phyloP scores from a whole-genome alignment of 768 basidiomycete genomes.

The Tubosaeta sp. region DNA sequence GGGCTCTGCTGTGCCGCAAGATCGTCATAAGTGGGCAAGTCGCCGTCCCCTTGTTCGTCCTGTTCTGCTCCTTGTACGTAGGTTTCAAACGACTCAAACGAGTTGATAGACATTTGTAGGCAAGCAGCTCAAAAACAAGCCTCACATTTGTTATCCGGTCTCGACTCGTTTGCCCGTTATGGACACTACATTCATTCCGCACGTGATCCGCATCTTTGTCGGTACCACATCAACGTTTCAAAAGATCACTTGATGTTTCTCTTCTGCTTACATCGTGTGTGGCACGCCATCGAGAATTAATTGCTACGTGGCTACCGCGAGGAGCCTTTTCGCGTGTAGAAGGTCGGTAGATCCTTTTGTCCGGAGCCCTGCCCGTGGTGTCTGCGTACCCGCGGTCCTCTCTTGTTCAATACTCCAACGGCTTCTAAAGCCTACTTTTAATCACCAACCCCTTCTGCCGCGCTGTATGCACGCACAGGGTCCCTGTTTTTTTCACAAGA shows the following conservation, averaged over 20 bases:
- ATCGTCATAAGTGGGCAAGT: slow-evolving; percentile 76
- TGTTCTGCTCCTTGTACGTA: slow-evolving; percentile 36
- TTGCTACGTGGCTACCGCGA: neutral
- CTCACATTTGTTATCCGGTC: neutral
- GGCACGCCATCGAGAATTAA: neutral
- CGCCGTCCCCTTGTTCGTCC: slow-evolving; percentile 43
- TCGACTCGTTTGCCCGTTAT: neutral
- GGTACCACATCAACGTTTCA: too few relatives aligned
- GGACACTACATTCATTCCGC: neutral
- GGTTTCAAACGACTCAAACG: slow-evolving; percentile 21
- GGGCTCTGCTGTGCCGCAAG: slow-evolving; percentile 73
- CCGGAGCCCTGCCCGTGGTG: neutral
- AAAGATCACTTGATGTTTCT: neutral
- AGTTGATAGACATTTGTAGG: slow-evolving; percentile 18
- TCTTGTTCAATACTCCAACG: neutral
- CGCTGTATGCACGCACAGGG: neutral
- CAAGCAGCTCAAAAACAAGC: neutral
- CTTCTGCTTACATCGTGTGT: neutral
- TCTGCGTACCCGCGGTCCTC: neutral
- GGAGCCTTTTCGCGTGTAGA: neutral
- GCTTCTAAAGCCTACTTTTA: neutral
- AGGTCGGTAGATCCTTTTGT: neutral
- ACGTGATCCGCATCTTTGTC: slow-evolving; percentile 10
- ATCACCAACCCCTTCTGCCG: neutral
- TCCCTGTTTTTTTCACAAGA: neutral